phyloP scores from a whole-genome alignment of 495 filamentous ascomycete species.

The Clavariopsis aquatica region DNA sequence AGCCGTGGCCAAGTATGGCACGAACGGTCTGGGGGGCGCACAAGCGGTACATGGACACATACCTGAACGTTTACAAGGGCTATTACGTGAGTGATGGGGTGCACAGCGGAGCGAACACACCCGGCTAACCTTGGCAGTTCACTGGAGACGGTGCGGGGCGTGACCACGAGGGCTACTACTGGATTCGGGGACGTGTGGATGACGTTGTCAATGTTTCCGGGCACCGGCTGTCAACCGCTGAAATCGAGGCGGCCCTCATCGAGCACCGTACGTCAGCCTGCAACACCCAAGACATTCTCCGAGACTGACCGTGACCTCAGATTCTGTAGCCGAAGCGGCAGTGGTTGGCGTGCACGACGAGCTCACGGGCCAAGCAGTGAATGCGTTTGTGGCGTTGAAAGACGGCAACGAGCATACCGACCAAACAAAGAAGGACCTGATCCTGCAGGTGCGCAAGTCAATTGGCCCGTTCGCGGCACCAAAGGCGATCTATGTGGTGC shows the following conservation, averaged over 20 bases:
- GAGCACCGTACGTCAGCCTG: slow-evolving; percentile 68
- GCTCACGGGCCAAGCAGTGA: slow-evolving; percentile 93
- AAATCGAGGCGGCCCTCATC: slow-evolving; percentile 95
- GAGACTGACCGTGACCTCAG: slow-evolving; percentile 39
- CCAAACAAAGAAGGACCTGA: slow-evolving; percentile 85
- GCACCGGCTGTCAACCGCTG: slow-evolving; percentile 92
- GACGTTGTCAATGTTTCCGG: slow-evolving; percentile 98
- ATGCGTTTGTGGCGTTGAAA: slow-evolving; percentile 94
- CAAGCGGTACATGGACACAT: slow-evolving; percentile 98
- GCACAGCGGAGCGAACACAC: neutral
- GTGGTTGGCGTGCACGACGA: slow-evolving; percentile 94
- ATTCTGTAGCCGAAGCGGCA: slow-evolving; percentile 86
- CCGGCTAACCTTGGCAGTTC: slow-evolving; percentile 64
- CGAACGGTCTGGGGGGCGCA: slow-evolving; percentile 98
- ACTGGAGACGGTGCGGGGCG: slow-evolving; percentile 96
- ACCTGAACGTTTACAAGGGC: slow-evolving; percentile 96
- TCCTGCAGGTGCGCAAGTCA: slow-evolving; percentile 91
- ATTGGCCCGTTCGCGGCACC: slow-evolving; percentile 97
- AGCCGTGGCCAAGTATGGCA: slow-evolving; percentile 98
- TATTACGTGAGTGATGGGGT: slow-evolving; percentile 74
- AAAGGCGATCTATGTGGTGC: slow-evolving; percentile 85
- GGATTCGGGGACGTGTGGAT: slow-evolving; percentile 98
- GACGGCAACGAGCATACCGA: slow-evolving; percentile 77
- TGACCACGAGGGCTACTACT: slow-evolving; percentile 99
- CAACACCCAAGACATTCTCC: neutral